Evolutionary conservation across 345 rosid species (phyloP).

Genomic region (Gossypioides kirkii): DNA sequence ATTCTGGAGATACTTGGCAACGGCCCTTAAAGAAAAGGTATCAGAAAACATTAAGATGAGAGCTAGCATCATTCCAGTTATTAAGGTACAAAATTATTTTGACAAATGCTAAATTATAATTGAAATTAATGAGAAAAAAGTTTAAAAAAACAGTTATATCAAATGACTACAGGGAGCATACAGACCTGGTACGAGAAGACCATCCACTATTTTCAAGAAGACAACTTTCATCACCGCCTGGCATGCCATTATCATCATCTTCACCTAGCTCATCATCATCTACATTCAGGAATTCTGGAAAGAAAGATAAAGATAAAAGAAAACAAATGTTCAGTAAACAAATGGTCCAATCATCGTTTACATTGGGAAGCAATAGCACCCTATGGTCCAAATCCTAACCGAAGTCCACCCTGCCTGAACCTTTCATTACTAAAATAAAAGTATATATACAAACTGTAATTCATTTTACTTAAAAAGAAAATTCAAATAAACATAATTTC

Average conservation of each 20-base stretch:
- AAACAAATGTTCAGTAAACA: not conserved
- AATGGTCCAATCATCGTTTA: not conserved
- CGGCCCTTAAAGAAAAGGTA: slow-evolving; percentile 54
- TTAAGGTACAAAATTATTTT: too few relatives aligned
- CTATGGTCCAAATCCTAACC: not conserved
- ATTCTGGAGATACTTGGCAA: slow-evolving; percentile 80
- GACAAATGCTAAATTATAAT: not conserved
- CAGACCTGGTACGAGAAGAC: slow-evolving; percentile 97
- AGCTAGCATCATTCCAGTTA: not conserved
- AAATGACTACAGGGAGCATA: slow-evolving; percentile 11
- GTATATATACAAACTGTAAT: not conserved
- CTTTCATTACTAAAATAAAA: not conserved
- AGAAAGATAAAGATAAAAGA: not conserved
- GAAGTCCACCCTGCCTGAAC: not conserved
- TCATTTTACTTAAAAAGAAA: not conserved
- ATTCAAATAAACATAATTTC: not conserved
- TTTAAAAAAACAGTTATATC: not conserved
- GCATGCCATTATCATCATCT: slow-evolving; percentile 56
- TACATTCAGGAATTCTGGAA: slow-evolving; percentile 73
- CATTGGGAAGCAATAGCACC: not conserved
- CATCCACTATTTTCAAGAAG: slow-evolving; percentile 90
- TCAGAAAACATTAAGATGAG: slow-evolving; percentile 6
- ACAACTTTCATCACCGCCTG: slow-evolving; percentile 46
- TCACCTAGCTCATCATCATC: slow-evolving; percentile 81
- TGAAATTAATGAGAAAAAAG: not conserved